Percentiles rank a stretch among this genome's conserved stretches.
Evolutionary conservation across 345 rosid genomes (phyloP).

Genomic region (Lagerstroemia speciosa): DNA sequence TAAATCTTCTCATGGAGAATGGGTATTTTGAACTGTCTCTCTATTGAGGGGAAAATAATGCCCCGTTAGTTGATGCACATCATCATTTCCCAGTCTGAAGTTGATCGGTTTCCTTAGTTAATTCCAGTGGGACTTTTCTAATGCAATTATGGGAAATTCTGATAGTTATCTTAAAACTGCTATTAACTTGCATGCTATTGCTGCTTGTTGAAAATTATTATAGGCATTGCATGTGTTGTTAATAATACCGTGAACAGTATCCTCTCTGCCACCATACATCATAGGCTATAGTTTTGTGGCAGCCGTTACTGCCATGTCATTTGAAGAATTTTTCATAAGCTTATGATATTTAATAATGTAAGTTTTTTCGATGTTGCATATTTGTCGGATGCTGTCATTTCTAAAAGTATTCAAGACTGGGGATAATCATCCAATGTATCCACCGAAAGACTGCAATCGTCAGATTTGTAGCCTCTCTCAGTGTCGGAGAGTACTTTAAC

Average conservation of each 20-base stretch:
- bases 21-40: neutral
- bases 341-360: neutral
- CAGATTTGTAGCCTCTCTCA: constrained; percentile 66
- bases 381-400: neutral
- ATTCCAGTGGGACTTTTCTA: no score
- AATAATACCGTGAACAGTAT: no score
- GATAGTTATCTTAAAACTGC: no score
- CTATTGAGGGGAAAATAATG: neutral
- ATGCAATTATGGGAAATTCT: no score
- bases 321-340: no score
- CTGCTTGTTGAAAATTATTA: no score
- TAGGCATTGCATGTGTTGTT: no score
- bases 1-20: neutral
- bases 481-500: constrained; percentile 65
- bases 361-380: neutral
- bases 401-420: no score
- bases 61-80: neutral
- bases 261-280: no score
- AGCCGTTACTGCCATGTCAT: no score
- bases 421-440: constrained; percentile 34
- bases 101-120: neutral
- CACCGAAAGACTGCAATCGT: constrained; percentile 29
- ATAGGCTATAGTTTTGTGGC: no score
- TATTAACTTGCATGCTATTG: no score
- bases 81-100: neutral